These are phyloP conservation scores for Aschersonia sp. DNA, from an alignment of 2,329 filamentous ascomycete species.

Conservation along the genomic window DNA sequence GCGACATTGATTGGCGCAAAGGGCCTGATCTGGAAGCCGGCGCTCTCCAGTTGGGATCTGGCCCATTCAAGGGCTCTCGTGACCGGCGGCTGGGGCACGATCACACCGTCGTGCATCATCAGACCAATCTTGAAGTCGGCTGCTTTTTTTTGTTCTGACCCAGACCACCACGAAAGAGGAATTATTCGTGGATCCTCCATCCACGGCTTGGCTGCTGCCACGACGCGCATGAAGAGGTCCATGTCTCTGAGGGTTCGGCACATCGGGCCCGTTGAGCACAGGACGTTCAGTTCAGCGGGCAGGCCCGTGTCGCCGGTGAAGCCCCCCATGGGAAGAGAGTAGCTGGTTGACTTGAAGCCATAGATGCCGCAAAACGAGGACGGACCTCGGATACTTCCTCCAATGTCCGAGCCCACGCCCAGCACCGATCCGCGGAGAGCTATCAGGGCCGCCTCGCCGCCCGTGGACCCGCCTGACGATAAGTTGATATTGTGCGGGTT, in stretches of 20 bases:
- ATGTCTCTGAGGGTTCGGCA: conserved; percentile 16
- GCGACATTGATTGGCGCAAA: neutral
- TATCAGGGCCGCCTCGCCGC: conserved; percentile 32
- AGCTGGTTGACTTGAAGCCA: conserved; percentile 6
- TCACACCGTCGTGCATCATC: conserved; percentile 21
- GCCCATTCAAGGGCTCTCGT: conserved; percentile 1
- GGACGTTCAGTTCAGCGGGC: conserved; percentile 17
- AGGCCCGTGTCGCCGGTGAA: conserved; percentile 9
- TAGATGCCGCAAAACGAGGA: conserved; percentile 12
- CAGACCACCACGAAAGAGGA: conserved; percentile 18
- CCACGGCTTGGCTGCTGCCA: conserved; percentile 10
- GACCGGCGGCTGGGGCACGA: conserved; percentile 21
- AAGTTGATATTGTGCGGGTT: conserved; percentile 45
- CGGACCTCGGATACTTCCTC: conserved; percentile 17
- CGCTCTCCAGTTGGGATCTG: neutral
- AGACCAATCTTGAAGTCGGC: conserved; percentile 25
- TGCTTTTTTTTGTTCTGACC: conserved; percentile 7
- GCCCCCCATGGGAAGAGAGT: conserved; percentile 12
- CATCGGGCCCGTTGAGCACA: conserved; percentile 19
- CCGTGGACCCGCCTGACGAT: conserved; percentile 47
- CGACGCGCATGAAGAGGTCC: conserved; percentile 16
- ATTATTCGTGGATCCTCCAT: conserved; percentile 15
- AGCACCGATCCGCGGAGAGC: conserved; percentile 22
- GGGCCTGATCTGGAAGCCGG: conserved; percentile 1
- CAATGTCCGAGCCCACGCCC: conserved; percentile 24